A percentile compares a stretch with the other conserved stretches of the same genome.
Conservation (phyloP, 208 protist genomes). For the Leptomonas pyrrhocoris region DNA sequence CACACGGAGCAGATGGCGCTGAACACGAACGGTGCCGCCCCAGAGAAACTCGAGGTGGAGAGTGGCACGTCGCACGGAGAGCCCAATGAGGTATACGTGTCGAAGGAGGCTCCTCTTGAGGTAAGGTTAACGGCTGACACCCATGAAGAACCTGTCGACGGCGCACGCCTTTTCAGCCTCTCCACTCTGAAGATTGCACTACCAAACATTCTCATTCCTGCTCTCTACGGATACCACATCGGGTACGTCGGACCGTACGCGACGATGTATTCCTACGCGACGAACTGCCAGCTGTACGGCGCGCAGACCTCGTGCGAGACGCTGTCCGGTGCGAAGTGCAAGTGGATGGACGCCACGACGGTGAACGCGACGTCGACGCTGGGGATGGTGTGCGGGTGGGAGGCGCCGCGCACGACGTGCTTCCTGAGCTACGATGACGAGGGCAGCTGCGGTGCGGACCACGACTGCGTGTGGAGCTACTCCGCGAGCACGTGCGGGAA, state of each 20-base stretch:
- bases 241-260: conserved; percentile 52
- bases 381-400: conserved; percentile 32
- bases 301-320: conserved; percentile 26
- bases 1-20: no score
- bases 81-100: no score
- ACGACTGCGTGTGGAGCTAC: conserved; percentile 43
- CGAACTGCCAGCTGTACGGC: conserved; percentile 50
- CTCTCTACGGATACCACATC: conserved; percentile 45
- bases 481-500: conserved; percentile 33
- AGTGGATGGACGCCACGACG: conserved; percentile 20
- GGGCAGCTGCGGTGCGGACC: conserved; percentile 18
- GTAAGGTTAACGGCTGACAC: no score
- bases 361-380: conserved; percentile 4
- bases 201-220: conserved; percentile 2
- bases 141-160: neutral
- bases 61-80: no score
- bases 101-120: no score
- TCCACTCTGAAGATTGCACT: neutral
- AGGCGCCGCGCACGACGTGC: conserved; percentile 35
- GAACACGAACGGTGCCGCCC: no score
- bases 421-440: conserved; percentile 31
- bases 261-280: conserved; percentile 39
- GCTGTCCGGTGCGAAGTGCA: conserved; percentile 26
- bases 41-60: no score
- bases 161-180: neutral